phyloP scores from a whole-genome alignment of 257 asterid genomes.

The Solanum lycopersicoides region DNA sequence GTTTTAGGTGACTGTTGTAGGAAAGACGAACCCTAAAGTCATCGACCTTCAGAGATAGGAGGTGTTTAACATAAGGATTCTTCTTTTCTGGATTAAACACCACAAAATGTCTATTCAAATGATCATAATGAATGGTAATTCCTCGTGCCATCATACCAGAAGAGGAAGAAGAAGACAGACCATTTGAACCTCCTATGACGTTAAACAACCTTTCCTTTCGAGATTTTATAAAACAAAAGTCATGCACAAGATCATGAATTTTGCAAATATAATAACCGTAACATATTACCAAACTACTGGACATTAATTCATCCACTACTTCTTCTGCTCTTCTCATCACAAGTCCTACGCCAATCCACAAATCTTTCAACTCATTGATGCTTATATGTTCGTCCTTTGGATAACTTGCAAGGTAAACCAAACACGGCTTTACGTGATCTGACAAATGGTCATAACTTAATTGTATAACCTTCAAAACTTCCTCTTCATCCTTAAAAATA shows the following conservation, averaged over 20 bases:
- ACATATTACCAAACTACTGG: conserved; percentile 5
- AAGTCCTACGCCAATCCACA: conserved; percentile 22
- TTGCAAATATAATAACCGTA: background rate
- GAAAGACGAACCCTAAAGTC: background rate
- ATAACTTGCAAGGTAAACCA: conserved; percentile 17
- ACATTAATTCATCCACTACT: conserved; percentile 1
- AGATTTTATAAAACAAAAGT: conserved; percentile 4
- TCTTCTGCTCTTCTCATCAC: background rate
- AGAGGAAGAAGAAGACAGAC: background rate
- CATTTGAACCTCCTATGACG: no score
- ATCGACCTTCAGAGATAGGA: background rate
- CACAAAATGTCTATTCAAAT: background rate
- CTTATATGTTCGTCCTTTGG: background rate
- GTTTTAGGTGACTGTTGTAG: background rate
- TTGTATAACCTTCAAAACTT: conserved; percentile 4
- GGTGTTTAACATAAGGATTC: background rate
- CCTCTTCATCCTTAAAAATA: background rate
- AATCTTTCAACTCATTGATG: background rate
- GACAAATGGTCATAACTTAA: conserved; percentile 19
- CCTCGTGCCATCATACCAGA: no score
- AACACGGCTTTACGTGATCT: conserved; percentile 10
- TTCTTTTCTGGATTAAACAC: no score
- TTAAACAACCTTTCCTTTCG: background rate
- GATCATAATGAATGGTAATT: background rate
- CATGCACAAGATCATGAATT: conserved; percentile 14